A percentile compares a stretch with the other conserved stretches of the same genome.
phyloP scores from a whole-genome alignment of 2,329 filamentous ascomycete genomes.

The Penicillium sp. region DNA sequence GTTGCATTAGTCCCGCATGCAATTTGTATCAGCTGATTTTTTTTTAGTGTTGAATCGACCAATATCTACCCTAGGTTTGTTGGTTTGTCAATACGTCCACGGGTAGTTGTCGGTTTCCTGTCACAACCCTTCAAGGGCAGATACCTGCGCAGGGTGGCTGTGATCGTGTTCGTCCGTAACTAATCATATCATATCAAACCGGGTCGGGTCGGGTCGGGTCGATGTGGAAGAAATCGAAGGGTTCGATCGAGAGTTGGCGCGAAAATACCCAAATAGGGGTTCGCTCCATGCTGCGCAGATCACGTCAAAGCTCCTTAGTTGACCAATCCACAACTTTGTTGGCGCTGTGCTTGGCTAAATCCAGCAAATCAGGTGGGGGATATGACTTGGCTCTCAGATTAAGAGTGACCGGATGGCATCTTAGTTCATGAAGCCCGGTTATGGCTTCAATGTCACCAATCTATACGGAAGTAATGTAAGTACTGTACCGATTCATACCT shows the following conservation, averaged over 20 bases:
- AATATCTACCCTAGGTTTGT: not conserved
- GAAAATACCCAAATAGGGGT: not conserved
- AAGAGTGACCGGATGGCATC: not conserved
- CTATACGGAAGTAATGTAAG: not conserved
- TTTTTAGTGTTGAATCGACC: conserved; percentile 4
- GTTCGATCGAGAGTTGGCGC: not conserved
- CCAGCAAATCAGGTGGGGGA: not conserved
- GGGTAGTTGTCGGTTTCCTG: not conserved
- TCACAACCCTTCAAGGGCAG: no score
- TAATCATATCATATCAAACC: no score
- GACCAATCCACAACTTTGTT: not conserved
- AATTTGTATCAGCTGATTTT: conserved; percentile 23
- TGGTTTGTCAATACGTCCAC: not conserved
- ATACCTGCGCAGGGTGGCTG: no score
- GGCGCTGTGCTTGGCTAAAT: not conserved
- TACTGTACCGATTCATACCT: not conserved
- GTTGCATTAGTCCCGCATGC: conserved; percentile 24
- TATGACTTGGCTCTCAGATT: not conserved
- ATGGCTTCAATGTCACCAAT: not conserved
- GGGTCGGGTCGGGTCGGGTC: no score
- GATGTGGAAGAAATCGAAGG: no score
- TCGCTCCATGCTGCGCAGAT: not conserved
- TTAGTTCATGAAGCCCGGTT: not conserved
- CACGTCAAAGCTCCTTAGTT: not conserved
- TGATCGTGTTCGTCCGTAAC: no score